Percentiles rank a stretch among this genome's conserved stretches.
Conservation (phyloP, 2,329 filamentous ascomycete species). For the Fusarium redolens region DNA sequence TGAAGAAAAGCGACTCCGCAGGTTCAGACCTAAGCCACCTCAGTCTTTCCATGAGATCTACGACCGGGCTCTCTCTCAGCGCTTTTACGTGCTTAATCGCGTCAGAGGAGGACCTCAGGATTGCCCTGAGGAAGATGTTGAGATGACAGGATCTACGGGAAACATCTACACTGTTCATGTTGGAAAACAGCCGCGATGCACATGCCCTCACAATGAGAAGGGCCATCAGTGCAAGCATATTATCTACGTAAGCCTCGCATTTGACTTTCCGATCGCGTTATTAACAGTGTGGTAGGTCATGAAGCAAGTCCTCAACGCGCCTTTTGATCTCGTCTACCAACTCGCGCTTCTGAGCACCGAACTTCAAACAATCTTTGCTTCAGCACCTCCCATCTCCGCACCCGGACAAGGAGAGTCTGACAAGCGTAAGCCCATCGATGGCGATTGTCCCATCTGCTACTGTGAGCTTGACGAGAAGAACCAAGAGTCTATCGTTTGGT, state of each 20-base stretch:
- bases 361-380: conserved; percentile 67
- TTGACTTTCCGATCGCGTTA: fast-evolving
- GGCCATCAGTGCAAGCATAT: conserved; percentile 75
- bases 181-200: conserved; percentile 62
- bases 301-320: conserved; percentile 68
- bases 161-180: conserved; percentile 72
- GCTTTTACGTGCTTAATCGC: conserved; percentile 61
- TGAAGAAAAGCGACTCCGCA: conserved; percentile 52
- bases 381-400: conserved; percentile 62
- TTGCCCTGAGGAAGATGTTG: conserved; percentile 63
- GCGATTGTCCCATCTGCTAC: conserved; percentile 69
- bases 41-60: conserved; percentile 52
- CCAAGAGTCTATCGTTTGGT: conserved; percentile 60
- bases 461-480: conserved; percentile 55
- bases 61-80: conserved; percentile 54
- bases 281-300: conserved; percentile 58
- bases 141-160: conserved; percentile 72
- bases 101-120: conserved; percentile 49
- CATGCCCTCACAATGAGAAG: conserved; percentile 64
- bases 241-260: conserved; percentile 60
- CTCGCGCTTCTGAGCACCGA: conserved; percentile 69
- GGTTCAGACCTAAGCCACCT: conserved; percentile 50
- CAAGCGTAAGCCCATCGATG: conserved; percentile 62
- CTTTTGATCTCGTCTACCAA: conserved; percentile 68
- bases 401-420: conserved; percentile 45